Evolutionary conservation across 78 protist species (phyloP).

Genomic region (Salpingoeca rosetta): DNA sequence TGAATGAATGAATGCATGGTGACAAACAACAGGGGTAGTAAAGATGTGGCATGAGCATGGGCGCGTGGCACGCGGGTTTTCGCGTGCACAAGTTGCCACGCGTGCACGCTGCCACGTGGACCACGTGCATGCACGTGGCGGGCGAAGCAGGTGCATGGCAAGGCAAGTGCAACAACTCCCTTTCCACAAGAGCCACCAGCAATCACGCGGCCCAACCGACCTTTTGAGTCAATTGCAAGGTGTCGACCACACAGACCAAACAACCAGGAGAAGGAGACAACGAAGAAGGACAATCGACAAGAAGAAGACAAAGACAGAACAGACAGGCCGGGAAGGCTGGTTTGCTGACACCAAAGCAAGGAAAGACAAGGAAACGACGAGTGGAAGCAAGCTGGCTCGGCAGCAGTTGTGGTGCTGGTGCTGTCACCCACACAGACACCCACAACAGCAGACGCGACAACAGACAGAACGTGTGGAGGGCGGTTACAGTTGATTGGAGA

Average conservation of each 20-base stretch:
- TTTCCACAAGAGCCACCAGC: not conserved
- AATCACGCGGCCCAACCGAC: not conserved
- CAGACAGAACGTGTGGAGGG: not conserved
- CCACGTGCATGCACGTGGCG: not conserved
- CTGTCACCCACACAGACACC: not conserved
- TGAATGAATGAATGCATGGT: too few relatives aligned
- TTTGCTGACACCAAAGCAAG: not conserved
- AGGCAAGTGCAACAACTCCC: not conserved
- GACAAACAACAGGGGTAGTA: too few relatives aligned
- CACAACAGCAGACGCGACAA: not conserved
- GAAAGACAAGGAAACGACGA: not conserved
- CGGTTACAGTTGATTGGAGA: not conserved
- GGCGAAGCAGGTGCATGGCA: not conserved
- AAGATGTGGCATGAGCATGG: not conserved
- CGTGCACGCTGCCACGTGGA: not conserved
- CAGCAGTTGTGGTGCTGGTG: too few relatives aligned
- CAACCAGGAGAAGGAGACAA: not conserved
- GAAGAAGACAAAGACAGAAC: not conserved
- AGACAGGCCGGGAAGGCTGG: not conserved
- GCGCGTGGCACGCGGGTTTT: not conserved
- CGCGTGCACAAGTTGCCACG: too few relatives aligned
- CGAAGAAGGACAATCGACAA: not conserved
- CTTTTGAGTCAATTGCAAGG: not conserved
- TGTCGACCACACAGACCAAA: not conserved
- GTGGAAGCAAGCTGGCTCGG: too few relatives aligned